Evolutionary conservation across 768 basidiomycete species (phyloP).

Genomic region (Lentinula detonsa): DNA sequence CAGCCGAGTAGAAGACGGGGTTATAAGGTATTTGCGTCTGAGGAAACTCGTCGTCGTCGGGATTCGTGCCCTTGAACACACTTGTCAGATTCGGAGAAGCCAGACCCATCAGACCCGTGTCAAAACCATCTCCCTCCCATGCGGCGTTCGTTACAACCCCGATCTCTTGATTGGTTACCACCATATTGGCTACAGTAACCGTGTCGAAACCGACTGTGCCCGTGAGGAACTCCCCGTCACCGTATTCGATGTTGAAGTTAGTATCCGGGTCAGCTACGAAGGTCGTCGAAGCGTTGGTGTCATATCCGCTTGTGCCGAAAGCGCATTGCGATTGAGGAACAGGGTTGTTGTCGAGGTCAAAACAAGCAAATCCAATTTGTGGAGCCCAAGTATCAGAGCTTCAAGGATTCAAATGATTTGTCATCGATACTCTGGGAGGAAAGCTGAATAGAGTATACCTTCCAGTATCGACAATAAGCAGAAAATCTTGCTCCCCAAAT

Average conservation of each 20-base stretch:
- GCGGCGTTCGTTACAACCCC: conserved; percentile 13
- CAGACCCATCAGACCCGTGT: conserved; percentile 15
- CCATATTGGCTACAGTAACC: conserved; percentile 12
- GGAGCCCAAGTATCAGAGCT: conserved; percentile 19
- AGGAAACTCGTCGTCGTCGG: conserved; percentile 9
- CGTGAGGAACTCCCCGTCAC: conserved; percentile 13
- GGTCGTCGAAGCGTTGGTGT: conserved; percentile 11
- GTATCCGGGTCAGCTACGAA: conserved; percentile 13
- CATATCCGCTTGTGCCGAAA: conserved; percentile 15
- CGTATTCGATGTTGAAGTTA: conserved; percentile 18
- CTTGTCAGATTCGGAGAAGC: conserved; percentile 17
- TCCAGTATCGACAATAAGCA: conserved; percentile 16
- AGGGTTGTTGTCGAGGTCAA: conserved; percentile 11
- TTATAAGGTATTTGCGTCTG: conserved; percentile 12
- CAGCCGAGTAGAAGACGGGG: conserved; percentile 15
- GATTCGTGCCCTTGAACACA: conserved; percentile 15
- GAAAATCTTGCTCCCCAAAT: conserved; percentile 13
- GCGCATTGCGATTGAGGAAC: conserved; percentile 8
- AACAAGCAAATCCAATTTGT: conserved; percentile 15
- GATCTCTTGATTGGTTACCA: conserved; percentile 14
- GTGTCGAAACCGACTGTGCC: conserved; percentile 17
- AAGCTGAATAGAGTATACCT: conserved; percentile 2
- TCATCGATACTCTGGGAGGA: not conserved
- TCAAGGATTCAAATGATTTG: no score
- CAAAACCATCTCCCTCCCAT: conserved; percentile 16